Evolutionary conservation across 176 grass and related monocot genomes (phyloP), one percentile per base, ranked within the genome.

Genomic region (Hyparrhenia diplandra): DNA sequence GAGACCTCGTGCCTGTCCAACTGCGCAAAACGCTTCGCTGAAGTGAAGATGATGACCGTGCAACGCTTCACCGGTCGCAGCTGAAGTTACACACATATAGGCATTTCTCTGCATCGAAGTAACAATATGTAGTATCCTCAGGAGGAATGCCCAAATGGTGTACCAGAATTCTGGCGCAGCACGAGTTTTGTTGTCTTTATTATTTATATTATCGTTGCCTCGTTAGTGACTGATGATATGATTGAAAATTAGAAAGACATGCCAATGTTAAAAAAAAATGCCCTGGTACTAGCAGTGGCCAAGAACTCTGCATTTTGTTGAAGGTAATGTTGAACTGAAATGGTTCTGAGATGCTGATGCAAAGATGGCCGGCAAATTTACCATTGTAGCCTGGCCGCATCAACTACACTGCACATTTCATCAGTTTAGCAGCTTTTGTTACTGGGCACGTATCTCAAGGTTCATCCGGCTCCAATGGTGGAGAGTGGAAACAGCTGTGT

Each of bases 1-100:
- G 91, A 94, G 85, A 13, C 64, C 1, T 59, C 91, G 10, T 94
- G 91, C 82, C 67, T 97, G 66, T 88, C 89, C 77, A 91, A 94
- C 67, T 94, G 94, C 41, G 94, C 94, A 3, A 91, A 90, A 67
- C 89, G 91, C 37, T 97, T 84, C 59, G 57, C 81, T 1, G 94
- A 94, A 35, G 30, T 97, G 69, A 97, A 84, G 85, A 84, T 88
- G 91, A 52, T 82, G 68, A 91, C 82, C 37, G 74, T 94, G 80
- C 77, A 89, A 37, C 64, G 45, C 10, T 35, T 79, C 36, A 71
- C 55, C 0, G 25, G 64, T 13, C 12, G n/a, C 69, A 64, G 64
- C 13, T 76, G 52, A 73, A 76, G 23, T 24, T 0, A n/a, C 2
- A 34, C 14, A 64, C 64, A n/a, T 28, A 70, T 28, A 70, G 70